Conservation (phyloP, 2,329 filamentous ascomycete species). For the Fusarium hostae region DNA sequence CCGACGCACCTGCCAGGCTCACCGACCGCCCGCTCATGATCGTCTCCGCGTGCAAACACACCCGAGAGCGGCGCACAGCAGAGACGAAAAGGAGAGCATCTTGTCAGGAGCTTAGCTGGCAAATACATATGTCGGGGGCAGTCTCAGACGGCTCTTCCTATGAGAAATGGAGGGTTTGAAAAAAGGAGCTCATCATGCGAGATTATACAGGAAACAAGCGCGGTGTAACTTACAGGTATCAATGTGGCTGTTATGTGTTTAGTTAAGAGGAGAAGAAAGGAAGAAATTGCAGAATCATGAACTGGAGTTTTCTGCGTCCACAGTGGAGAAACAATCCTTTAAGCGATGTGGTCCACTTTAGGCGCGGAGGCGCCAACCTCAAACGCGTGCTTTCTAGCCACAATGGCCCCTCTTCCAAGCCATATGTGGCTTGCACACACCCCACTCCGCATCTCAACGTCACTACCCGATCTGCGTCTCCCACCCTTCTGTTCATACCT, state of each 20-base stretch:
- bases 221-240: conserved; percentile 19
- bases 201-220: conserved; percentile 23
- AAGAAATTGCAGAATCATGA: conserved; percentile 38
- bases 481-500: not conserved
- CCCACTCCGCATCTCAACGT: conserved; percentile 26
- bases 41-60: conserved; percentile 51
- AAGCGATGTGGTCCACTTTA: conserved; percentile 27
- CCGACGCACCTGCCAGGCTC: conserved; percentile 48
- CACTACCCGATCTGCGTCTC: conserved; percentile 25
- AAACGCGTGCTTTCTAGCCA: conserved; percentile 10
- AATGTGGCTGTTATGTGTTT: not conserved
- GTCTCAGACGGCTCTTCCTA: conserved; percentile 63
- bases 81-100: conserved; percentile 22
- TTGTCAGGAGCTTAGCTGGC: conserved; percentile 38
- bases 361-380: conserved; percentile 24
- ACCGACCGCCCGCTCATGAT: conserved; percentile 37
- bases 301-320: conserved; percentile 30
- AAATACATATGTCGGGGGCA: conserved; percentile 43
- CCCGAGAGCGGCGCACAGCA: conserved; percentile 42
- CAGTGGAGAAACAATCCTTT: conserved; percentile 18
- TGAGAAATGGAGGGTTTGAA: conserved; percentile 52
- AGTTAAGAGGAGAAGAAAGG: conserved; percentile 17
- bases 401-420: conserved; percentile 7
- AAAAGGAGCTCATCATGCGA: conserved; percentile 56
- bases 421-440: conserved; percentile 8